Conservation (phyloP, 2,329 filamentous ascomycete genomes). For the Decorospora gaudefroyi region DNA sequence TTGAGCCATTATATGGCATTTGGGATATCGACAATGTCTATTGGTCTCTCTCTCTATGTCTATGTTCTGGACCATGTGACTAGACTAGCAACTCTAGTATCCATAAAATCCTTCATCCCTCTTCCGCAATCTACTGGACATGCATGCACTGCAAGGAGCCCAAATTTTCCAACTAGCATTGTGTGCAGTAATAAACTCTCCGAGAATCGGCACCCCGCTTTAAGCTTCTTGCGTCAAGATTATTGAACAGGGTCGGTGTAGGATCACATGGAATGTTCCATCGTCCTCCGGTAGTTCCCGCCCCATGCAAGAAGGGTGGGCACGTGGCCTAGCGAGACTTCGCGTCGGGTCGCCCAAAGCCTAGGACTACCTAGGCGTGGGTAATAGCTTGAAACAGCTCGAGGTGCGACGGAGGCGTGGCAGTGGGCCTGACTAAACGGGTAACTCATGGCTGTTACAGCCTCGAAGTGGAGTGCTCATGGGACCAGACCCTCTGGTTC, state of each 20-base stretch:
- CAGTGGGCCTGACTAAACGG: slow-evolving; percentile 7
- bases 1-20: no score
- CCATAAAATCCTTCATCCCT: no score
- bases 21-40: no score
- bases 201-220: slow-evolving; percentile 7
- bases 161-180: no score
- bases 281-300: slow-evolving; percentile 11
- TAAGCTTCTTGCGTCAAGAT: no score
- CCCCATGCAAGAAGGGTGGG: slow-evolving; percentile 6
- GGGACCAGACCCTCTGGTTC: slow-evolving; percentile 32
- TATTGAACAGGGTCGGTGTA: no score
- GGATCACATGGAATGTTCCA: slow-evolving; percentile 3
- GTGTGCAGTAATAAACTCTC: slow-evolving; percentile 5
- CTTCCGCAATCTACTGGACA: no score
- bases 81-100: no score
- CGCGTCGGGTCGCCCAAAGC: slow-evolving; percentile 1
- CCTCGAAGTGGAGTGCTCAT: slow-evolving; percentile 15
- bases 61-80: no score
- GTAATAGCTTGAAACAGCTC: slow-evolving; percentile 2
- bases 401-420: slow-evolving; percentile 3
- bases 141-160: no score
- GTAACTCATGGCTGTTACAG: slow-evolving; percentile 4
- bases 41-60: no score
- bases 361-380: slow-evolving; percentile 2
- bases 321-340: slow-evolving; percentile 7